A percentile compares a stretch with the other conserved stretches of the same genome.
Evolutionary conservation across 768 basidiomycete species (phyloP).

Genomic region (Suillus paluster): DNA sequence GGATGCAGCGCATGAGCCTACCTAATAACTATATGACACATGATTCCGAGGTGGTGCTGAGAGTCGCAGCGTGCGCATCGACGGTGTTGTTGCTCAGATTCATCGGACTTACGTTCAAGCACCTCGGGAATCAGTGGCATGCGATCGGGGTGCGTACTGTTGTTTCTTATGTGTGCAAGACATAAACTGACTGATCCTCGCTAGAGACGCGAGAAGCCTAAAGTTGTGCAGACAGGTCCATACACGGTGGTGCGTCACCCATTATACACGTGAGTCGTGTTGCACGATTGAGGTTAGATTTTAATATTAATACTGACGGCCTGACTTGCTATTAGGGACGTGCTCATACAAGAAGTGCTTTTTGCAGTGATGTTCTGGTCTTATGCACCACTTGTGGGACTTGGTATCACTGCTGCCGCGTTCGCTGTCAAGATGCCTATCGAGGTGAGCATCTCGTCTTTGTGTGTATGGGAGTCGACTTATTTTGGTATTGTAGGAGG

Average conservation of each 20-base stretch:
- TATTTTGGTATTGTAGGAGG: slow-evolving; percentile 27
- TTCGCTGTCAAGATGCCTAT: slow-evolving; percentile 39
- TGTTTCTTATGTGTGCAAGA: background rate
- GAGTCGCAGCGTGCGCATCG: slow-evolving; percentile 31
- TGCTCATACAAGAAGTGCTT: background rate
- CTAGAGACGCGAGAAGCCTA: slow-evolving; percentile 35
- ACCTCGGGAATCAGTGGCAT: slow-evolving; percentile 35
- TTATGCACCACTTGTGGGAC: slow-evolving; percentile 35
- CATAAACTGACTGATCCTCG: slow-evolving; percentile 3
- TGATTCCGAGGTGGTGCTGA: slow-evolving; percentile 28
- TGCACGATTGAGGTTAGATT: background rate
- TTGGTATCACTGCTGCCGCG: slow-evolving; percentile 25
- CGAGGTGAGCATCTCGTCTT: slow-evolving; percentile 28
- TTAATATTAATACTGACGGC: slow-evolving; percentile 14
- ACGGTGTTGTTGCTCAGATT: slow-evolving; percentile 22
- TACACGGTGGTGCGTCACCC: slow-evolving; percentile 44
- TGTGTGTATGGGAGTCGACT: background rate
- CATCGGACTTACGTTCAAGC: slow-evolving; percentile 15
- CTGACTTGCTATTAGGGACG: background rate
- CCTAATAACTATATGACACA: slow-evolving; percentile 25
- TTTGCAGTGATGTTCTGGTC: slow-evolving; percentile 29
- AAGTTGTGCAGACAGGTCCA: slow-evolving; percentile 34
- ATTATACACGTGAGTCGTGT: slow-evolving; percentile 32
- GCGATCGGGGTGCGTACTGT: slow-evolving; percentile 32
- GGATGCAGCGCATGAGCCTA: slow-evolving; percentile 35